A percentile compares a stretch with the other conserved stretches of the same genome.
These are phyloP conservation scores for Fusarium tricinctum DNA, from an alignment of 2,329 filamentous ascomycete genomes.

Conservation along the genomic window DNA sequence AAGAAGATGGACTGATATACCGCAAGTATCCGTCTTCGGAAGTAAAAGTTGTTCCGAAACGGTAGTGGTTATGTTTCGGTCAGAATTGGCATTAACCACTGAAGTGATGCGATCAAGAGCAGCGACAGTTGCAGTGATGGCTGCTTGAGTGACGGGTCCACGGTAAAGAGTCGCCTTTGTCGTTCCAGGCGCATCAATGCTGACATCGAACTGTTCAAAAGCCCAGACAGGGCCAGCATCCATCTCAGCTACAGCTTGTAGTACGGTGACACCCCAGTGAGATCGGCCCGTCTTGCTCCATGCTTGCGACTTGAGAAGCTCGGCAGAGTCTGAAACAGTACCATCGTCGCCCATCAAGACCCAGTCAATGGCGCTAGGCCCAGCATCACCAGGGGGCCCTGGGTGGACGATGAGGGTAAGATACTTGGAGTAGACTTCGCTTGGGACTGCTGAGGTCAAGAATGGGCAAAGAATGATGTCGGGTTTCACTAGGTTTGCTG, in stretches of 20 bases:
- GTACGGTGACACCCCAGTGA: conserved; percentile 39
- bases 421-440: too few species aligned
- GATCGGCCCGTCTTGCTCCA: conserved; percentile 31
- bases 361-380: conserved; percentile 37
- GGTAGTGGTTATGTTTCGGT: not conserved
- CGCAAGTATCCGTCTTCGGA: not conserved
- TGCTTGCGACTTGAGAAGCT: conserved; percentile 24
- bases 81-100: conserved; percentile 1
- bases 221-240: conserved; percentile 40
- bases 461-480: too few species aligned
- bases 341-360: conserved; percentile 38
- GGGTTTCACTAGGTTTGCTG: too few species aligned
- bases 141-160: conserved; percentile 23
- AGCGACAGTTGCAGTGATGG: conserved; percentile 22
- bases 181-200: conserved; percentile 24
- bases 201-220: conserved; percentile 35
- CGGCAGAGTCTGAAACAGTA: conserved; percentile 9
- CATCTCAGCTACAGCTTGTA: conserved; percentile 37
- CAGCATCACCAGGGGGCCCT: conserved; percentile 15
- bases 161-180: conserved; percentile 38
- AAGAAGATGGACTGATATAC: conserved; percentile 10
- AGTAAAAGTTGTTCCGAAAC: not conserved
- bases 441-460: too few species aligned
- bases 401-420: too few species aligned
- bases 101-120: conserved; percentile 20